Conservation (phyloP, 1,139 yeast genomes). For the Casaregolazyma suthepensis region DNA sequence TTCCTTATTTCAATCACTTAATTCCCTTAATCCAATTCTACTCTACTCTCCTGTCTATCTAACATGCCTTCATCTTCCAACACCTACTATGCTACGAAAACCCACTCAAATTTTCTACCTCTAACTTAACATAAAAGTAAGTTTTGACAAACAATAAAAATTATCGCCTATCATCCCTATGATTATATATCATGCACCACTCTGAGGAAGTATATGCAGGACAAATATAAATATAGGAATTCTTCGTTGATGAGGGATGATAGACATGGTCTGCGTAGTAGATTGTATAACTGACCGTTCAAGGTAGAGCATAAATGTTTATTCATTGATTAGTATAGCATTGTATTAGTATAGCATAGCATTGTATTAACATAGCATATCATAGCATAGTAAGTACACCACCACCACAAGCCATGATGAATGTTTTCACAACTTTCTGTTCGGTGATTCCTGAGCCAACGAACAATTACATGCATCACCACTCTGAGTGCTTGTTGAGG, state of each 20-base stretch:
- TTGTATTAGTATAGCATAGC: constrained; percentile 4
- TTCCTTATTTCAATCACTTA: too few species aligned
- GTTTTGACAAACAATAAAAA: neutral
- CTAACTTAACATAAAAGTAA: constrained; percentile 1
- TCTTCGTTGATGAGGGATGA: constrained; percentile 54
- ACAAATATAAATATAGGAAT: constrained; percentile 51
- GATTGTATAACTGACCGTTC: neutral
- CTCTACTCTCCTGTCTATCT: too few species aligned
- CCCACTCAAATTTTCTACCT: neutral
- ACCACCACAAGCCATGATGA: constrained; percentile 26
- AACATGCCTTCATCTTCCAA: too few species aligned
- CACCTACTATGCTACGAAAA: too few species aligned
- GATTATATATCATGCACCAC: constrained; percentile 30
- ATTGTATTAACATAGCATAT: constrained; percentile 9
- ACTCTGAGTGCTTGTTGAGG: constrained; percentile 46
- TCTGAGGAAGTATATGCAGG: constrained; percentile 67
- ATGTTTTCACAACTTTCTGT: constrained; percentile 20
- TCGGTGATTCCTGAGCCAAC: constrained; percentile 52
- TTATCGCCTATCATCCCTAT: constrained; percentile 14
- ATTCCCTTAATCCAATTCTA: too few species aligned
- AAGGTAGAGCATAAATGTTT: neutral
- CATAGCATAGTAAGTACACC: too few species aligned
- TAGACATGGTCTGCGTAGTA: neutral
- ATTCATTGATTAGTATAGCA: too few species aligned
- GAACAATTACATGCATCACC: constrained; percentile 82